A percentile compares a stretch with the other conserved stretches of the same genome.
phyloP scores from a whole-genome alignment of 1,284 basidiomycete genomes.

The Sphaerobolus stellatus region DNA sequence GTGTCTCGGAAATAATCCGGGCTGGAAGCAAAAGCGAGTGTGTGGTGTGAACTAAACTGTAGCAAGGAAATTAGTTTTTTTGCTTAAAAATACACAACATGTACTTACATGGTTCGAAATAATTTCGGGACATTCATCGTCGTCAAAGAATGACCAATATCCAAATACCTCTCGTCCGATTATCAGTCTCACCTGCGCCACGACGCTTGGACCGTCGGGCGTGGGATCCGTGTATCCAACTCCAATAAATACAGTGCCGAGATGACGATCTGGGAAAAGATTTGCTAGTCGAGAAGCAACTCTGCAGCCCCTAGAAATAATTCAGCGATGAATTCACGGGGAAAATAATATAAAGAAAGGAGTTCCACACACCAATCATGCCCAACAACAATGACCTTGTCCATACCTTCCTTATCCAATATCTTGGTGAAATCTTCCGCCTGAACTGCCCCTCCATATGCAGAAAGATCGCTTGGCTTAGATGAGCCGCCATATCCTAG shows the following conservation, averaged over 20 bases:
- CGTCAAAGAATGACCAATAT: constrained; percentile 44
- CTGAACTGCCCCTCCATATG: constrained; percentile 24
- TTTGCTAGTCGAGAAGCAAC: constrained; percentile 39
- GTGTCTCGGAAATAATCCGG: constrained; percentile 29
- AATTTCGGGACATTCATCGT: too few species aligned
- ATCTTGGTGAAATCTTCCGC: constrained; percentile 48
- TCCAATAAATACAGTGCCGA: constrained; percentile 43
- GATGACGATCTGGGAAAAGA: constrained; percentile 38
- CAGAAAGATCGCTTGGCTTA: constrained; percentile 22
- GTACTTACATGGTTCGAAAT: constrained; percentile 31
- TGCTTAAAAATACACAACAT: neutral
- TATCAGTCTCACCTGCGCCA: constrained; percentile 23
- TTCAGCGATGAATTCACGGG: constrained; percentile 14
- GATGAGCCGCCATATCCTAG: constrained; percentile 48
- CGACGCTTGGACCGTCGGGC: constrained; percentile 20
- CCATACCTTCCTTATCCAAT: constrained; percentile 40
- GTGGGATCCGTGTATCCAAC: constrained; percentile 39
- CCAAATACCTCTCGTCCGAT: constrained; percentile 37
- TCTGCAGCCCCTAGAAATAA: constrained; percentile 45
- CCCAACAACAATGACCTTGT: constrained; percentile 40
- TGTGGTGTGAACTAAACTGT: constrained; percentile 30
- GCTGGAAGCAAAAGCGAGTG: constrained; percentile 29
- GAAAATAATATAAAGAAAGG: constrained; percentile 5
- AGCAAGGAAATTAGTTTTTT: neutral
- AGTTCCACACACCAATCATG: constrained; percentile 46